A percentile compares a stretch with the other conserved stretches of the same genome.
Evolutionary conservation across 176 grass and related monocot genomes (phyloP).

Genomic region (Cymbopogon citratus): DNA sequence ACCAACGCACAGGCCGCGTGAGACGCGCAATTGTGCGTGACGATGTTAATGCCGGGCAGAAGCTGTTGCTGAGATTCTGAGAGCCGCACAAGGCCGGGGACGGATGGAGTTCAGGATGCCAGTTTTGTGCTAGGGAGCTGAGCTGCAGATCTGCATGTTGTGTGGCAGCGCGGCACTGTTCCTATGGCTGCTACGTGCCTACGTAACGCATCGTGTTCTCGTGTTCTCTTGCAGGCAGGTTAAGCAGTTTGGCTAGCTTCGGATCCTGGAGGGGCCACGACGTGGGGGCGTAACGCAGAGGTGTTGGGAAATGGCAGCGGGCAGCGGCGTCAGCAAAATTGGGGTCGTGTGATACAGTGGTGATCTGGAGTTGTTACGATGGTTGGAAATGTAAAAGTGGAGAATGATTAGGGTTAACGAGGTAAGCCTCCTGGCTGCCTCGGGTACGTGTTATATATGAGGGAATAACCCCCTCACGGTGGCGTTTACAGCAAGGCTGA

Average conservation of each 20-base stretch:
- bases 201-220: neutral
- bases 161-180: neutral
- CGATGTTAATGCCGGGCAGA: neutral
- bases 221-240: neutral
- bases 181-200: neutral
- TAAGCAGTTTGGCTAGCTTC: neutral
- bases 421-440: too few species aligned
- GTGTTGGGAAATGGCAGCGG: conserved; percentile 8
- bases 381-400: neutral
- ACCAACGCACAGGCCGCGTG: neutral
- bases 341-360: neutral
- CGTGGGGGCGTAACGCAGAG: neutral
- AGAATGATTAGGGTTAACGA: too few species aligned
- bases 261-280: conserved; percentile 5
- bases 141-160: neutral
- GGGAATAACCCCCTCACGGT: too few species aligned
- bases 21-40: neutral
- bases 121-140: neutral
- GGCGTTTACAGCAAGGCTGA: too few species aligned
- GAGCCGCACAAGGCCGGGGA: neutral
- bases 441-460: too few species aligned
- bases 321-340: neutral
- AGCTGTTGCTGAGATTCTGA: neutral
- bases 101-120: neutral
- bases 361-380: conserved; percentile 7